phyloP scores from a whole-genome alignment of 2,329 filamentous ascomycete species.

The Claviceps humidiphila region DNA sequence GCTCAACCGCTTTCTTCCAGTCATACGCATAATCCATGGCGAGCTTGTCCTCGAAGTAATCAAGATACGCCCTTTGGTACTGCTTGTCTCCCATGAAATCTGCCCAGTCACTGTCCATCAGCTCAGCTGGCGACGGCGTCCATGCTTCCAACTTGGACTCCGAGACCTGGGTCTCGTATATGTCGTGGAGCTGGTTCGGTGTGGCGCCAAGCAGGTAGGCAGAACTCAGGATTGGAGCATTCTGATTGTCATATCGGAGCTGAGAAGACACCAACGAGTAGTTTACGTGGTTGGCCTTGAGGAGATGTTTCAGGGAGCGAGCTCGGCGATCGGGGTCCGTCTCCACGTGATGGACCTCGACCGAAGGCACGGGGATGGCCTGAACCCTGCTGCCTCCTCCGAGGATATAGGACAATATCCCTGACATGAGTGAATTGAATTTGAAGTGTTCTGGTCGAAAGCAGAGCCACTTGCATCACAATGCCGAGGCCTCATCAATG shows the following conservation, averaged over 20 bases:
- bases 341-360: constrained; percentile 69
- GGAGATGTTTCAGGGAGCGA: constrained; percentile 74
- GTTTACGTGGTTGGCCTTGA: constrained; percentile 86
- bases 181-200: constrained; percentile 55
- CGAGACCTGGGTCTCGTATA: constrained; percentile 68
- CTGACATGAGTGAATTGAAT: constrained; percentile 15
- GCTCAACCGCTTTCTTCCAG: constrained; percentile 64
- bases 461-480: background rate
- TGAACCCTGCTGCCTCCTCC: constrained; percentile 14
- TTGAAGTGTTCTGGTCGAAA: background rate
- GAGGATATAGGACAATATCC: constrained; percentile 21
- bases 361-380: constrained; percentile 47
- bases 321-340: constrained; percentile 64
- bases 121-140: constrained; percentile 72
- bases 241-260: constrained; percentile 67
- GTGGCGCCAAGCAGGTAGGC: constrained; percentile 75
- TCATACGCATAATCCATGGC: constrained; percentile 62
- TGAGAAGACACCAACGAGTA: constrained; percentile 71
- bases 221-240: constrained; percentile 68
- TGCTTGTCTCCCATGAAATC: constrained; percentile 65
- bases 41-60: constrained; percentile 90
- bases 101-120: constrained; percentile 73
- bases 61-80: constrained; percentile 82
- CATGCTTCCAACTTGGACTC: constrained; percentile 69
- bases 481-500: background rate